Evolutionary conservation across 371 early-diverging fungal species (phyloP).

Genomic region (Quaeritorhiza haematococci): DNA sequence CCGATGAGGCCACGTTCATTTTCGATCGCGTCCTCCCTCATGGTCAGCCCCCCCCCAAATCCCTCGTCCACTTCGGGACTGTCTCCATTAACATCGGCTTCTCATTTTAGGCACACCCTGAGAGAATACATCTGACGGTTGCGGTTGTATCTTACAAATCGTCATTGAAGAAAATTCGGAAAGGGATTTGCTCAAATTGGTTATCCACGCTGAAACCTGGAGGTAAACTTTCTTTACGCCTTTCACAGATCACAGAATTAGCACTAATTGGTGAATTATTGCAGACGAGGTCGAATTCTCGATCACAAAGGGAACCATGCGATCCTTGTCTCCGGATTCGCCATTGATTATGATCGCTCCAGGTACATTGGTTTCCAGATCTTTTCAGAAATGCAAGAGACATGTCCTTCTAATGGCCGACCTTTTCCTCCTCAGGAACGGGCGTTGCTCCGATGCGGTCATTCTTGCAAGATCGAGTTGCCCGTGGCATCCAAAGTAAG

Average conservation of each 20-base stretch:
- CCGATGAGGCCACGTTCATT: slow-evolving; percentile 72
- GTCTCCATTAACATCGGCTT: background rate
- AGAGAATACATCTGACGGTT: slow-evolving; percentile 65
- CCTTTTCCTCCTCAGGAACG: slow-evolving; percentile 46
- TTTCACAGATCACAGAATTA: background rate
- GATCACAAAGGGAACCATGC: slow-evolving; percentile 72
- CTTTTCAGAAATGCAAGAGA: background rate
- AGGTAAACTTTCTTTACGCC: background rate
- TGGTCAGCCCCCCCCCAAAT: background rate
- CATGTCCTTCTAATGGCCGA: background rate
- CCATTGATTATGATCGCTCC: slow-evolving; percentile 76
- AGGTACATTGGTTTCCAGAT: slow-evolving; percentile 31
- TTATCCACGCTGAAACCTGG: slow-evolving; percentile 43
- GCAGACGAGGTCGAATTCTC: slow-evolving; percentile 48
- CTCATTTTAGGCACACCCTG: slow-evolving; percentile 35
- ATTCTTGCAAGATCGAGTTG: slow-evolving; percentile 66
- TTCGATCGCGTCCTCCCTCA: slow-evolving; percentile 70
- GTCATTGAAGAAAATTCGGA: slow-evolving; percentile 57
- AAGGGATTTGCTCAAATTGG: slow-evolving; percentile 84
- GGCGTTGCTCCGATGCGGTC: slow-evolving; percentile 90
- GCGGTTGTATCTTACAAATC: slow-evolving; percentile 86
- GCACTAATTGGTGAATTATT: slow-evolving; percentile 3
- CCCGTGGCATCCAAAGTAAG: slow-evolving; percentile 39
- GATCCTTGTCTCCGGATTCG: slow-evolving; percentile 42
- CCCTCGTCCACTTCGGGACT: background rate